Base-by-base conservation (phyloP, 345 rosid species). In the Bretschneidera sinensis region DNA sequence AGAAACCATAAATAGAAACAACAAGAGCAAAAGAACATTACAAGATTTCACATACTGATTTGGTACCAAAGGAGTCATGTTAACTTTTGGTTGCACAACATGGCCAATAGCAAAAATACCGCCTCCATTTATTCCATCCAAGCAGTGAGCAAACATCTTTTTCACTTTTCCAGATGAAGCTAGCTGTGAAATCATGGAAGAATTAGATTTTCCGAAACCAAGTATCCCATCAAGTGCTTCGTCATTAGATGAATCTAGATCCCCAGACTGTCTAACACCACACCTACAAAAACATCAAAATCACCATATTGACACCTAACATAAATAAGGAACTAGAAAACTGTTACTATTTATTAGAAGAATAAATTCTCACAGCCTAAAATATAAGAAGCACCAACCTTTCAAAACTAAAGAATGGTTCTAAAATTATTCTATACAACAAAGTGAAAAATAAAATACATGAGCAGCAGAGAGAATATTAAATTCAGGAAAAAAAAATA, bases 51-150 rank as follows among this genome's bases (percentile, higher is more conserved):
- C 97, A 54, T 88, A 94, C 97, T 90, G 88, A 74, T 88, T 80
- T 51, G 87, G 90, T 66, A 90, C 81, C 70, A 94, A 52, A 8
- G 99, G 97, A 33, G 99, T 94, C 85, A 81, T 84, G 74, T 85
- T 90, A 68, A 90, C 97, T 84, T 79, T 82, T 64, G 99, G 99
- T 49, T 86, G 88, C 64, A 90, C 97, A 67, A 94, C 97, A 64
- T 79, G 90, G 43, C 99, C 99, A 62, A 94, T 94, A 20, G 96
- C 99, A 79, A 94, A 94, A 67, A 94, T 94, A 55, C 99, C 99
- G 55, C 97, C 97, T 19, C 99, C 97, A 82, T 84, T 90, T 64
- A 68, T 71, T 70, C 95, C 85, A 83, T 90, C 96, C 59, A 94
- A 79, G 84, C 99, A 94, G 81, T 94, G 99, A 54, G 97, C 96